These are phyloP conservation scores for Psilocybe sp. DNA, from an alignment of 768 basidiomycete genomes.

Conservation along the genomic window DNA sequence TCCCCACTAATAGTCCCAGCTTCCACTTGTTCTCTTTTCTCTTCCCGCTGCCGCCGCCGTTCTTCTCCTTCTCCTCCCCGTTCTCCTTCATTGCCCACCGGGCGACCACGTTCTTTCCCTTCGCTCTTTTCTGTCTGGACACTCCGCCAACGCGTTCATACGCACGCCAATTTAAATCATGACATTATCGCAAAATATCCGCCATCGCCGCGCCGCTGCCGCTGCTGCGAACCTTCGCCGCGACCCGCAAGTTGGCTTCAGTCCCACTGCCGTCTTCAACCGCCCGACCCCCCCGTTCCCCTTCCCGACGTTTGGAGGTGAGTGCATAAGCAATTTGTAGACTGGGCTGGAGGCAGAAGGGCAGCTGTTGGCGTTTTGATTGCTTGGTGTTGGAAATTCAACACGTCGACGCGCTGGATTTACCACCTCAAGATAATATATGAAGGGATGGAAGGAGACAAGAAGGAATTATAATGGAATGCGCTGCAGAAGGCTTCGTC, in stretches of 20 bases:
- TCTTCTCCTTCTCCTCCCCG: background rate
- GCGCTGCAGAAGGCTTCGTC: too few species aligned
- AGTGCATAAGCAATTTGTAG: too few species aligned
- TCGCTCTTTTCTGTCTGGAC: background rate
- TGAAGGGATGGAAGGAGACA: too few species aligned
- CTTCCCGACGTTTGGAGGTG: too few species aligned
- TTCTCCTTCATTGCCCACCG: constrained; percentile 2
- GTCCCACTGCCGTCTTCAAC: constrained; percentile 8
- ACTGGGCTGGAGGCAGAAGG: too few species aligned
- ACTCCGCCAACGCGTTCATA: background rate
- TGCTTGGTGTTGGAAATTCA: too few species aligned
- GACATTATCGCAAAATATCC: constrained; percentile 4
- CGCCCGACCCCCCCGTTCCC: background rate
- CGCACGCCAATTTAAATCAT: constrained; percentile 1
- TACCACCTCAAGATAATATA: too few species aligned
- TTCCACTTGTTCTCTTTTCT: background rate
- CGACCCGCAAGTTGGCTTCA: constrained; percentile 10
- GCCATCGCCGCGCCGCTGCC: constrained; percentile 13
- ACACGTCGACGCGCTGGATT: too few species aligned
- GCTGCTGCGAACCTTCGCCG: constrained; percentile 7
- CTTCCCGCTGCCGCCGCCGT: background rate
- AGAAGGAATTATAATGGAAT: too few species aligned
- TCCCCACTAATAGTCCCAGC: too few species aligned
- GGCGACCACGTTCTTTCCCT: constrained; percentile 9
- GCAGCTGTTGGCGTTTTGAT: too few species aligned